Conservation (phyloP, 768 basidiomycete species). For the Trametes sanguinea region DNA sequence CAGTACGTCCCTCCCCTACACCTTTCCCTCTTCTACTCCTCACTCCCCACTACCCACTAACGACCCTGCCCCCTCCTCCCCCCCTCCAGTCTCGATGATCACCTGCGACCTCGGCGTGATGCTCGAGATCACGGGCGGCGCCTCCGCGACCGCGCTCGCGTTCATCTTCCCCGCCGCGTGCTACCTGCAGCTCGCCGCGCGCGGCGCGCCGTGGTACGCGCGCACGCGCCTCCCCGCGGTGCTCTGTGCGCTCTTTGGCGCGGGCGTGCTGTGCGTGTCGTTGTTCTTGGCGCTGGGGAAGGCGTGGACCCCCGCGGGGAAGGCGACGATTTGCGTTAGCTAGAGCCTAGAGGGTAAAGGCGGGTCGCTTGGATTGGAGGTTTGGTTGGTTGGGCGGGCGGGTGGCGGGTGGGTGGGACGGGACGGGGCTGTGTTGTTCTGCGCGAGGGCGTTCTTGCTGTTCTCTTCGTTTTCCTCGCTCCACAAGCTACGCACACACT, state of each 20-base stretch:
- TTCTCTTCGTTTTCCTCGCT: too few species aligned
- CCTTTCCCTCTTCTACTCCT: too few species aligned
- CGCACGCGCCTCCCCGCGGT: slow-evolving; percentile 76
- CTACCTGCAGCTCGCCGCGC: slow-evolving; percentile 72
- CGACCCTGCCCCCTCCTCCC: background rate
- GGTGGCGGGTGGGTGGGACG: too few species aligned
- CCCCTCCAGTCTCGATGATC: slow-evolving; percentile 71
- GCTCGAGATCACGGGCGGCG: slow-evolving; percentile 98
- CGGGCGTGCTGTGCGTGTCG: slow-evolving; percentile 75
- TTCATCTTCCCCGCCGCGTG: slow-evolving; percentile 92
- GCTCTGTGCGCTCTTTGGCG: slow-evolving; percentile 71
- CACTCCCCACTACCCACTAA: background rate
- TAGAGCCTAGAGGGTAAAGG: slow-evolving; percentile 33
- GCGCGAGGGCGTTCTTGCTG: too few species aligned
- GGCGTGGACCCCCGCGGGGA: slow-evolving; percentile 72
- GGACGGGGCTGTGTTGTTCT: too few species aligned
- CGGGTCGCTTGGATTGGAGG: background rate
- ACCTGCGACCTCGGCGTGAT: slow-evolving; percentile 98
- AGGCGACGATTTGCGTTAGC: slow-evolving; percentile 65
- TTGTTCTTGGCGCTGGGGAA: slow-evolving; percentile 76
- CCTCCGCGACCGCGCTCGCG: slow-evolving; percentile 87
- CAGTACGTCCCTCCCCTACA: slow-evolving; percentile 48
- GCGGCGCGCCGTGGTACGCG: slow-evolving; percentile 61
- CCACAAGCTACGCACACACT: background rate
- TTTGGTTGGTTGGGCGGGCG: background rate